A percentile compares a stretch with the other conserved stretches of the same genome.
phyloP scores from a whole-genome alignment of 139 green algal genomes.

The Chlorella sp. region DNA sequence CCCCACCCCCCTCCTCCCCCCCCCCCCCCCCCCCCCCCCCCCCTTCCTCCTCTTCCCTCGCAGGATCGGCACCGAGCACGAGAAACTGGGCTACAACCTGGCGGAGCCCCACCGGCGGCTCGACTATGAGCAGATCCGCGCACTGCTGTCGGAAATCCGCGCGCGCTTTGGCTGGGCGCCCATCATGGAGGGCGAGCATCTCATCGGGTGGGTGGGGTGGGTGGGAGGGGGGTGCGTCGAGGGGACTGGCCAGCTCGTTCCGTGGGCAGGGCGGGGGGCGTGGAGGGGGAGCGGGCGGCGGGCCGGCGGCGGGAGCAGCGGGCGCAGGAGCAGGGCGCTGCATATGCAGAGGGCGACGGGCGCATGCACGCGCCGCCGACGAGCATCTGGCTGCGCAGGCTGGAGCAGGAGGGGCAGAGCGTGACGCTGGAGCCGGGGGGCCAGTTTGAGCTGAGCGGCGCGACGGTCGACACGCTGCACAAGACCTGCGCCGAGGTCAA shows the following conservation, averaged over 20 bases:
- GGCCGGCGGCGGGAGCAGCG: not conserved
- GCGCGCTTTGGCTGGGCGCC: slow-evolving; percentile 84
- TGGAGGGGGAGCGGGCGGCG: not conserved
- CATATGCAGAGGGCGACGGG: too few relatives aligned
- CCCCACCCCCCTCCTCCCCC: not conserved
- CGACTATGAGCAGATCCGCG: slow-evolving; percentile 78
- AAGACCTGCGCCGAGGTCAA: slow-evolving; percentile 96
- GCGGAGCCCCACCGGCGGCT: slow-evolving; percentile 63
- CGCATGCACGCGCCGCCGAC: too few relatives aligned
- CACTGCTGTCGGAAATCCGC: slow-evolving; percentile 76
- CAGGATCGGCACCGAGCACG: slow-evolving; percentile 98
- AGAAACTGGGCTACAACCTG: slow-evolving; percentile 95
- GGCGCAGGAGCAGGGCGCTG: too few relatives aligned
- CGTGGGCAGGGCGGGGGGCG: not conserved
- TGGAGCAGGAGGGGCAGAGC: slow-evolving; percentile 82
- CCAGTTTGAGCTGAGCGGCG: slow-evolving; percentile 97
- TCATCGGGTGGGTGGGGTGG: slow-evolving; percentile 93
- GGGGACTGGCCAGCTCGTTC: not conserved
- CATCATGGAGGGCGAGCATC: slow-evolving; percentile 86
- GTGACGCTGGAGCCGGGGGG: slow-evolving; percentile 97
- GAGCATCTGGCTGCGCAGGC: too few relatives aligned
- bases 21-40: not conserved
- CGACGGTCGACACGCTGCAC: slow-evolving; percentile 89
- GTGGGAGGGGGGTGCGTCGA: too few relatives aligned
- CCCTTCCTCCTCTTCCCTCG: not conserved